phyloP scores from a whole-genome alignment of 331 rosid genomes.

The Stylosanthes scabra region DNA sequence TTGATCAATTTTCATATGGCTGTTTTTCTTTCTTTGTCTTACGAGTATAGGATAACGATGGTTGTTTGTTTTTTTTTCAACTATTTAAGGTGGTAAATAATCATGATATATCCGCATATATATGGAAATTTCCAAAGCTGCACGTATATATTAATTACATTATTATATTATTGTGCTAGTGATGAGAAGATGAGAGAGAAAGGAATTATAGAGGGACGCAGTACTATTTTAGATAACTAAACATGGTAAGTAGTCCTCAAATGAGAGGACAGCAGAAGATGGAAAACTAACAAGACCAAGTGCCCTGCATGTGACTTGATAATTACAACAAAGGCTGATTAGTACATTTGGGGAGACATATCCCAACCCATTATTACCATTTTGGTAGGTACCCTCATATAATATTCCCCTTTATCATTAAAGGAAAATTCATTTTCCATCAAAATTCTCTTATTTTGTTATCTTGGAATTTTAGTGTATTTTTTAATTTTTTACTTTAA shows the following conservation, averaged over 20 bases:
- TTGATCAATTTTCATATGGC: no score
- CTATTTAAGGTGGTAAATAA: constrained; percentile 34
- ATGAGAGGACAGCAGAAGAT: constrained; percentile 47
- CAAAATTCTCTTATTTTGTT: no score
- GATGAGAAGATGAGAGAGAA: constrained; percentile 25
- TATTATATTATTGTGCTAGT: not conserved
- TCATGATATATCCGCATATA: constrained; percentile 10
- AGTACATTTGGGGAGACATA: constrained; percentile 43
- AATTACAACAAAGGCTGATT: constrained; percentile 37
- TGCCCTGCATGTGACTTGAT: constrained; percentile 51
- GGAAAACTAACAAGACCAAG: constrained; percentile 48
- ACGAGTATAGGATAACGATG: no score
- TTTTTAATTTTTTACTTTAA: no score
- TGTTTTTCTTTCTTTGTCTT: no score
- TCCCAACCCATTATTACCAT: constrained; percentile 20
- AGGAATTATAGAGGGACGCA: not conserved
- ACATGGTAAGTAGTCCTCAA: constrained; percentile 35
- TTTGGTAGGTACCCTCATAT: constrained; percentile 46
- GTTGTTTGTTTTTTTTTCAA: no score
- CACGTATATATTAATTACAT: not conserved
- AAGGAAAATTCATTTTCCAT: no score
- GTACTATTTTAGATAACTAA: constrained; percentile 41
- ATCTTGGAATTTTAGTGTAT: no score
- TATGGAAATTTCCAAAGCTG: constrained; percentile 8
- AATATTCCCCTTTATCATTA: constrained; percentile 41